Percentiles rank a stretch among this genome's conserved stretches.
Conservation (phyloP, 352 stramenopile genomes). For the Pythium aristosporum region DNA sequence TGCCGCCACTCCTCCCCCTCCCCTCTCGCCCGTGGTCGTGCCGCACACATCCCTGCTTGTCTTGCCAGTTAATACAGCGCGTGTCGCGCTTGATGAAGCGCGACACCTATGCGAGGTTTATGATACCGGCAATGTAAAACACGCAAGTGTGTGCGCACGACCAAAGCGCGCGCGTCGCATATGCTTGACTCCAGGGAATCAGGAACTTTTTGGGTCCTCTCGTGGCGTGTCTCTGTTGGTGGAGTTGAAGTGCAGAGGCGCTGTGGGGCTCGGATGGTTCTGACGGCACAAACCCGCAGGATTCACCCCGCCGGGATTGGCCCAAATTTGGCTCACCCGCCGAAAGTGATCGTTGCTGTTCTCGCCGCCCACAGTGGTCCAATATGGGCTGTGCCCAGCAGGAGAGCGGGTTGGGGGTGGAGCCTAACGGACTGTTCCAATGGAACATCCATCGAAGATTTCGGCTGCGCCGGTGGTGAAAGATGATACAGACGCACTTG, state of each 20-base stretch:
- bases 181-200: not conserved
- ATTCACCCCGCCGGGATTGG: slow-evolving; percentile 4
- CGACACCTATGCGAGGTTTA: too few relatives aligned
- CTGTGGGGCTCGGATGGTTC: not conserved
- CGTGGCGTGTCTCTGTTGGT: slow-evolving; percentile 12
- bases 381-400: not conserved
- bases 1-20: too few relatives aligned
- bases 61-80: too few relatives aligned
- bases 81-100: too few relatives aligned
- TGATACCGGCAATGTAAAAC: too few relatives aligned
- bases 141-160: not conserved
- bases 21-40: too few relatives aligned
- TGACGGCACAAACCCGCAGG: not conserved
- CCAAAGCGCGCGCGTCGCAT: slow-evolving; percentile 10
- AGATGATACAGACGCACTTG: not conserved
- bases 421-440: slow-evolving; percentile 14
- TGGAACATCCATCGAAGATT: slow-evolving; percentile 35
- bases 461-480: slow-evolving; percentile 24
- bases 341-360: slow-evolving; percentile 1
- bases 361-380: not conserved
- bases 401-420: slow-evolving; percentile 21
- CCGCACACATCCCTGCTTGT: too few relatives aligned
- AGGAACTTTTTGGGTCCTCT: not conserved
- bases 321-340: slow-evolving; percentile 4
- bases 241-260: slow-evolving; percentile 23